These are phyloP conservation scores for Beauveria sp. DNA, from an alignment of 2,329 filamentous ascomycete species.

Conservation along the genomic window DNA sequence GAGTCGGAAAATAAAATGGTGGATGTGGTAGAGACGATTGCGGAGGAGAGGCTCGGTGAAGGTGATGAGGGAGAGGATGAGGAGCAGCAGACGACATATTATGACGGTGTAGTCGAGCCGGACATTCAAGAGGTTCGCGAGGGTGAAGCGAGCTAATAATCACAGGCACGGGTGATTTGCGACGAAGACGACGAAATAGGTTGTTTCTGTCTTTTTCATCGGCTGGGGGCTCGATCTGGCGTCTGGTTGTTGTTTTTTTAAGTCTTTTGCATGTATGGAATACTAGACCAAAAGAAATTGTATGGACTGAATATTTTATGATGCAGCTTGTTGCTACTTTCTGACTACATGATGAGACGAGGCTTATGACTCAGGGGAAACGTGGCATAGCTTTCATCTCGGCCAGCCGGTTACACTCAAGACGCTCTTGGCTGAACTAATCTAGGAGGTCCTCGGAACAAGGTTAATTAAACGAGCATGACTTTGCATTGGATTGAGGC, in stretches of 20 bases:
- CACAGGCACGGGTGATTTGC: not conserved
- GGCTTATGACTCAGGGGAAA: not conserved
- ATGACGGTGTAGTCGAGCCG: constrained; percentile 24
- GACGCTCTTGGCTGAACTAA: not conserved
- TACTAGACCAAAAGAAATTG: not conserved
- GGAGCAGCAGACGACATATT: constrained; percentile 19
- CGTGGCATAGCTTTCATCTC: no score
- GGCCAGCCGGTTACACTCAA: not conserved
- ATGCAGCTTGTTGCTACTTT: not conserved
- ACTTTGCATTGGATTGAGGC: not conserved
- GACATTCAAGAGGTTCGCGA: constrained; percentile 30
- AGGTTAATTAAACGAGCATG: not conserved
- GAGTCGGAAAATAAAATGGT: constrained; percentile 27
- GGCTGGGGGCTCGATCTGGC: constrained; percentile 3
- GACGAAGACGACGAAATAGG: not conserved
- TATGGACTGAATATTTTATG: not conserved
- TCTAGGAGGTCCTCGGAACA: not conserved
- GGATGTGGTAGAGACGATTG: constrained; percentile 19
- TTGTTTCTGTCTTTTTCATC: not conserved
- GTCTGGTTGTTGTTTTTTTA: not conserved
- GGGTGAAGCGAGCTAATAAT: constrained; percentile 17
- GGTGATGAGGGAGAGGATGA: constrained; percentile 20
- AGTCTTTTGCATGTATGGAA: not conserved
- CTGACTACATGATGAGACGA: no score
- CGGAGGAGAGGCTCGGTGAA: constrained; percentile 16